Percentiles rank a stretch among this genome's conserved stretches.
phyloP scores from a whole-genome alignment of 306 rosid genomes.

The Vigna radiata region DNA sequence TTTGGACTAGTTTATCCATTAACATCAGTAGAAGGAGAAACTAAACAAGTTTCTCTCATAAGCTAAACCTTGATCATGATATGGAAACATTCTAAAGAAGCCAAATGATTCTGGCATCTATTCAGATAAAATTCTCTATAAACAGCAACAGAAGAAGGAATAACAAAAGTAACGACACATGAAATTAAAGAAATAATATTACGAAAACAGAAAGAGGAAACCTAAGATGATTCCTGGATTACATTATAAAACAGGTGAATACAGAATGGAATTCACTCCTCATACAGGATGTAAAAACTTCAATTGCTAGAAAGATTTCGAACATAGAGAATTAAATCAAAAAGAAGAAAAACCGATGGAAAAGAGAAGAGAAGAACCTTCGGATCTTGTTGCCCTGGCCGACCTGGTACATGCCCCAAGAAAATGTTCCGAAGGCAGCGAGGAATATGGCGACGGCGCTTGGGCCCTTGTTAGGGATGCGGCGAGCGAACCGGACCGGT shows the following conservation, averaged over 20 bases:
- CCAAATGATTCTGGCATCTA: too few species aligned
- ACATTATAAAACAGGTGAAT: background rate
- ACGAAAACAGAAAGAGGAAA: background rate
- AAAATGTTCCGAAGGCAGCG: conserved; percentile 77
- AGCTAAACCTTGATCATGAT: too few species aligned
- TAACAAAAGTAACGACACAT: too few species aligned
- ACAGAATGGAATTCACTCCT: background rate
- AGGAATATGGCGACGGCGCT: conserved; percentile 87
- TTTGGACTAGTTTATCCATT: too few species aligned
- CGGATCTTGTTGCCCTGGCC: conserved; percentile 98
- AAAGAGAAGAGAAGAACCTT: conserved; percentile 50
- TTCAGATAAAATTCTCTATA: too few species aligned
- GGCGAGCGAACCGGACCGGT: conserved; percentile 96
- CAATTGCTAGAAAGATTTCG: background rate
- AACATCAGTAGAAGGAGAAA: too few species aligned
- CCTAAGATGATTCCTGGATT: background rate
- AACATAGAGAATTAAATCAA: background rate
- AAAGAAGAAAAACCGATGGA: background rate
- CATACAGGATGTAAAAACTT: background rate
- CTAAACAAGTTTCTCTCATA: too few species aligned
- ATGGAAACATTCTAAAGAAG: too few species aligned
- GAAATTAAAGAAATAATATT: background rate
- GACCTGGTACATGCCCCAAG: conserved; percentile 99
- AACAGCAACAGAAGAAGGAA: too few species aligned
- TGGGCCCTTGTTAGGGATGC: conserved; percentile 93